Evolutionary conservation across 225 moss, liverwort and hornwort genomes (phyloP), one percentile per base, ranked within the genome.

Genomic region (Bryoerythrophyllum caledonicum): DNA sequence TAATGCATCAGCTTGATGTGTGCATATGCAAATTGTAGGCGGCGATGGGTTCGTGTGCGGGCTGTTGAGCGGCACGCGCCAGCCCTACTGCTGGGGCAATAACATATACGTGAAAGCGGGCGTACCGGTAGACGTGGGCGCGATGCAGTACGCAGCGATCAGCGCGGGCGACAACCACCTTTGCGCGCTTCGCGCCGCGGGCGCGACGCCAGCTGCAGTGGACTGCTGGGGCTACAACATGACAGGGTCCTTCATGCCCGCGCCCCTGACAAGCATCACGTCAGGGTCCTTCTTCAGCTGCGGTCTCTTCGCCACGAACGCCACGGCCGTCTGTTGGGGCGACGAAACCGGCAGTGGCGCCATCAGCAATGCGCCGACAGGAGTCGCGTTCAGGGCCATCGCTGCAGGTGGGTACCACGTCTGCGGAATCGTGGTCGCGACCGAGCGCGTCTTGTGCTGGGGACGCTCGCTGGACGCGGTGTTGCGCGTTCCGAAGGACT

Each of bases 221-320:
- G 91, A 89, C 65, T 91, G 91, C 76, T 91, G 91, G 91, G 91
- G 91, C 43, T 91, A 91, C 67, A 91, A 91, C 69, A 91, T 91
- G 87, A 89, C 89, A 7, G 87, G 87, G 28, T 62, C 87, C 34
- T 91, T 85, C 78, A 41, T 91, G 17, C 53, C 20, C 1, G 81
- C 86, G 46, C 91, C 91, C 2, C 85, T 91, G 60, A 60, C 84
- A 61, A 83, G 89, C 51, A 84, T 91, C 73, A 87, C 91, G 10
- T 89, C 91, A 5, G 91, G 91, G 0, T 91, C 91, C 24, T 91
- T 89, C 78, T 91, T 91, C 73, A 87, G 79, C 48, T 91, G 91
- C 68, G 91, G 89, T 21, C 56, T 91, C 7, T 89, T 85, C 74
- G 82, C 89, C 14, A 76, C 85, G 64, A 91, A 91, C 65, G 83